Conservation (phyloP, 441 rosid species). For the Brassica hybrid region DNA sequence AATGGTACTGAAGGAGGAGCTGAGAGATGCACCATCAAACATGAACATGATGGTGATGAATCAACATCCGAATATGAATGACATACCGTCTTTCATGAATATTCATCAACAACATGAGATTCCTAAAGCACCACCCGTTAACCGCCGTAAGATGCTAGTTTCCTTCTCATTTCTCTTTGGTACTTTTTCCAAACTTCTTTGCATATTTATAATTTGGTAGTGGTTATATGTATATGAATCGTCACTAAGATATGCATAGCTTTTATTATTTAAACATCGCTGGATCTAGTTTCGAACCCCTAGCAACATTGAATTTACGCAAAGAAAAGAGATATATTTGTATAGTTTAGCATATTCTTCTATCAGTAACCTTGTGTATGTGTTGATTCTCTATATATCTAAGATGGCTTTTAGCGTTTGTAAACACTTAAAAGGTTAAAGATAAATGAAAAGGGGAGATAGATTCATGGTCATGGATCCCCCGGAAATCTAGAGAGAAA, state of each 20-base stretch:
- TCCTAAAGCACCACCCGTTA: constrained; percentile 65
- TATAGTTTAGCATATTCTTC: background rate
- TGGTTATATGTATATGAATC: background rate
- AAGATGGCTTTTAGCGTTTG: constrained; percentile 17
- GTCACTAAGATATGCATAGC: constrained; percentile 23
- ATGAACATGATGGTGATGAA: constrained; percentile 64
- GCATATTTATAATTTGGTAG: background rate
- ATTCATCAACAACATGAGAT: constrained; percentile 65
- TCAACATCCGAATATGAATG: constrained; percentile 64
- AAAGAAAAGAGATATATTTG: background rate
- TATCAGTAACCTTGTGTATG: constrained; percentile 4
- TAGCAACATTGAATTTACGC: constrained; percentile 7
- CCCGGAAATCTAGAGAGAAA: constrained; percentile 55
- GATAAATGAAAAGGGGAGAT: constrained; percentile 22
- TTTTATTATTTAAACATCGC: background rate
- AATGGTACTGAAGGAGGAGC: constrained; percentile 61
- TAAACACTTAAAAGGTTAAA: constrained; percentile 1
- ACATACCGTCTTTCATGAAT: constrained; percentile 47
- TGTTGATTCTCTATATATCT: constrained; percentile 1
- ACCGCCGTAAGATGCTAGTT: constrained; percentile 65
- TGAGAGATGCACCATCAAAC: constrained; percentile 58
- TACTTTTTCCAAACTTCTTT: background rate
- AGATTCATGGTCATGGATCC: constrained; percentile 40
- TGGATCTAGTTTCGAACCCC: constrained; percentile 25
- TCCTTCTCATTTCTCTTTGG: background rate